Conservation (phyloP, 805 yeast species). For the Suhomyces canberraensis region DNA sequence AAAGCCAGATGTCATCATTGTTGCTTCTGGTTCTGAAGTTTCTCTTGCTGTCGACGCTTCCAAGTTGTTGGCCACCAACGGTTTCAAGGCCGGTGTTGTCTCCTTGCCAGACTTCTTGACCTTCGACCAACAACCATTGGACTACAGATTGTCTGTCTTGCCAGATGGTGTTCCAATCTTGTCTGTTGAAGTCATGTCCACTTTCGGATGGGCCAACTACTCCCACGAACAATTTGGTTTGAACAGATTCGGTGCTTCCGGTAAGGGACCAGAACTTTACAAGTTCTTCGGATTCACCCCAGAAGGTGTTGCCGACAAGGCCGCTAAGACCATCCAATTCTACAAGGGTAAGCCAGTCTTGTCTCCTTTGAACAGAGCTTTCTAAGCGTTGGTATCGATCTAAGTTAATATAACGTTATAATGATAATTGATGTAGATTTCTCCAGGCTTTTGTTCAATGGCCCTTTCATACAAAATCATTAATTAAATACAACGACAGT, state of each 20-base stretch:
- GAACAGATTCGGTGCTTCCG: conserved; percentile 95
- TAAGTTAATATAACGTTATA: too few species aligned
- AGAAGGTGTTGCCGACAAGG: conserved; percentile 88
- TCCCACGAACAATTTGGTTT: conserved; percentile 96
- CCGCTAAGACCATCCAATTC: conserved; percentile 70
- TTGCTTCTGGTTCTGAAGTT: conserved; percentile 95
- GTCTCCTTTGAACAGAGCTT: conserved; percentile 81
- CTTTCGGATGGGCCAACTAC: conserved; percentile 91
- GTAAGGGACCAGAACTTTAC: conserved; percentile 80
- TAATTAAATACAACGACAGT: too few species aligned
- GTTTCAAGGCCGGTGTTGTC: conserved; percentile 77
- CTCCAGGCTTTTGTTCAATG: too few species aligned
- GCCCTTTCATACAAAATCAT: too few species aligned
- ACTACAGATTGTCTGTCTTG: conserved; percentile 79
- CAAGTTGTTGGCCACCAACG: conserved; percentile 61
- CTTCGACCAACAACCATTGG: conserved; percentile 78
- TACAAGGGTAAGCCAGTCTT: conserved; percentile 71
- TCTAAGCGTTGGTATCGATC: too few species aligned
- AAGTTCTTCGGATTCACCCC: conserved; percentile 86
- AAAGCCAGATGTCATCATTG: conserved; percentile 67
- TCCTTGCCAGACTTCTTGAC: conserved; percentile 92
- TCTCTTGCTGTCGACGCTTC: conserved; percentile 78
- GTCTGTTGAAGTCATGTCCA: conserved; percentile 90
- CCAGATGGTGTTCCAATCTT: conserved; percentile 94
- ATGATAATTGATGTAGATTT: too few species aligned